Percentiles rank a stretch among this genome's conserved stretches.
Conservation (phyloP, 208 protist species). For the Leishmania tropica region DNA sequence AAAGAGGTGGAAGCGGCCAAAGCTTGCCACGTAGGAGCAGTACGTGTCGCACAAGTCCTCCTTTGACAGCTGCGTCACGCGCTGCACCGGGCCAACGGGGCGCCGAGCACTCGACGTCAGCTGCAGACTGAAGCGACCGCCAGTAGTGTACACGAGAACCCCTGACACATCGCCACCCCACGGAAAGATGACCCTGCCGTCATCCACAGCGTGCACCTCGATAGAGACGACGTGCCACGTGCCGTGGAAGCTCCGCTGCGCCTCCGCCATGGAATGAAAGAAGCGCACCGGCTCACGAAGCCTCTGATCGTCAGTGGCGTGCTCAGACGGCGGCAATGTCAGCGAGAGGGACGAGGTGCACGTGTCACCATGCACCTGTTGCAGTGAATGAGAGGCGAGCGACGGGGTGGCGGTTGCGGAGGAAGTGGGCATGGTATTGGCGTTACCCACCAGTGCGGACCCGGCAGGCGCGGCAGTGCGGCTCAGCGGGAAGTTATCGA, state of each 20-base stretch:
- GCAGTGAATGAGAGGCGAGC: background rate
- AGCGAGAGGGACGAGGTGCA: constrained; percentile 16
- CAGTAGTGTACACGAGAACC: constrained; percentile 58
- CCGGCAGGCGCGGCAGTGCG: constrained; percentile 1
- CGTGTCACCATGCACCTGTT: background rate
- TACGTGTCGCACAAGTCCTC: constrained; percentile 71
- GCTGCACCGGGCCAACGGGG: constrained; percentile 24
- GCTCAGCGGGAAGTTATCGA: constrained; percentile 66
- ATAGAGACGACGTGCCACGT: constrained; percentile 68
- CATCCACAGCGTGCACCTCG: constrained; percentile 52
- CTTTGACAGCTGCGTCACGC: constrained; percentile 32
- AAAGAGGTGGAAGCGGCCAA: constrained; percentile 52
- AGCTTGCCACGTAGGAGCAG: constrained; percentile 65
- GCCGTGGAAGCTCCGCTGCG: constrained; percentile 40
- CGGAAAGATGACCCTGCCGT: constrained; percentile 77
- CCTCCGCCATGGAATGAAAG: constrained; percentile 13
- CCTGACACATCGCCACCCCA: constrained; percentile 81
- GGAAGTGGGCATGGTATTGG: background rate
- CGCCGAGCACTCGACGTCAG: constrained; percentile 38
- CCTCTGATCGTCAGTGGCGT: constrained; percentile 4
- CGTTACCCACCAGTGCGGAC: background rate
- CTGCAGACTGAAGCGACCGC: constrained; percentile 66
- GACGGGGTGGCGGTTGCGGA: constrained; percentile 6
- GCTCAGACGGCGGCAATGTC: constrained; percentile 21
- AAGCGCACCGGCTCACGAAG: constrained; percentile 27